Evolutionary conservation across 495 filamentous ascomycete genomes (phyloP), one percentile per base, ranked within the genome.

Genomic region (Neurospora hispaniola): DNA sequence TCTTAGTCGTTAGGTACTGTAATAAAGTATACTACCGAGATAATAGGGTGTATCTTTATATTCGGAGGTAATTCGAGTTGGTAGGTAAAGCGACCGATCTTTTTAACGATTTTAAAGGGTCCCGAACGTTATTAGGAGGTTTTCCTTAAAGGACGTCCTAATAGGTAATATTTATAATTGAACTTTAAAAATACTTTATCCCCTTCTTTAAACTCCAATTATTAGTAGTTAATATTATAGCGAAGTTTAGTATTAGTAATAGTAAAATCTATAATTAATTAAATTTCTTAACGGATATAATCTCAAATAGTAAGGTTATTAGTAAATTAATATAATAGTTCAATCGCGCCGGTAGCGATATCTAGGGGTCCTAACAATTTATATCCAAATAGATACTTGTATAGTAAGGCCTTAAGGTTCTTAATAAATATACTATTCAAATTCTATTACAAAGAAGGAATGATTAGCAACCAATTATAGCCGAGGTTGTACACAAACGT

Each of bases 291-390:
- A 1, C 42, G 42, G 4, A 43, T 43, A 5, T 43, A 16, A 0
- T 43, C 4, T 2, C 14, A 0, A 5, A 18, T 18, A 5, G 5
- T 5, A 0, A 1, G 42, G 5, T 43, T 43, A 43, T 43, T 16
- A 4, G 3, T 35, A 35, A 35, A 5, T 4, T 3, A 4, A 35
- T 35, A 35, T 3, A 5, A 35, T 35, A 5, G 3, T 35, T 35
- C 3, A 4, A 4, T 4, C 3, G 1, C 3, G 3, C 5, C 3
- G 3, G 3, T 35, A 35, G 3, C 0, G 3, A 35, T 35, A 35
- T 35, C 3, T 35, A 35, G 3, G 5, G 5, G 35, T 35, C 35
- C 5, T 2, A 35, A 5, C 3, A 35, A 2, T 2, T 35, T 35
- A 2, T 35, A 35, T 3, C 5, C 5, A 35, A 35, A 35, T 3